phyloP scores from a whole-genome alignment of 352 stramenopile species.

The Elongisporangium senticosum region DNA sequence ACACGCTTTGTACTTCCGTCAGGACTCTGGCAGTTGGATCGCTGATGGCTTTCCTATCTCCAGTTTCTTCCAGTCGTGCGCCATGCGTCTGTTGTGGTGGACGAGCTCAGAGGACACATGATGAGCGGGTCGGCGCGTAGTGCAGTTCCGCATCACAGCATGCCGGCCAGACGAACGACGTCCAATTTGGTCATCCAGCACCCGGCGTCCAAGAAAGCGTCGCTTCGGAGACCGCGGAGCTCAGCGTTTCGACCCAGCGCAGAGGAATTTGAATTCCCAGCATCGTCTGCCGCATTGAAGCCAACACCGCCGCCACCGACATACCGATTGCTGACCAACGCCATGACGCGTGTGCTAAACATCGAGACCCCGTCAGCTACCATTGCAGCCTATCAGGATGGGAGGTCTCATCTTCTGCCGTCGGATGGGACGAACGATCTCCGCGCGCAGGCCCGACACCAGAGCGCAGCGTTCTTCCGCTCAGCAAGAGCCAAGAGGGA shows the following conservation, averaged over 20 bases:
- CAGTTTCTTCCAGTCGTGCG: background rate
- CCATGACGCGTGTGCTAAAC: slow-evolving; percentile 3
- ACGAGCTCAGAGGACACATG: slow-evolving; percentile 1
- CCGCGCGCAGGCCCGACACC: background rate
- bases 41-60: background rate
- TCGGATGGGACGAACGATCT: background rate
- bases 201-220: background rate
- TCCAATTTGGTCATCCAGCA: slow-evolving; percentile 10
- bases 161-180: background rate
- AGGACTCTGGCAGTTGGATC: background rate
- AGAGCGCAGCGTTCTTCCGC: background rate
- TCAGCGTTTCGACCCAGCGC: background rate
- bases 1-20: background rate
- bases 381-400: background rate
- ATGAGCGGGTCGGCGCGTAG: slow-evolving; percentile 1
- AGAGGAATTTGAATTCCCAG: background rate
- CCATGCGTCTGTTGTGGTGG: background rate
- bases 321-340: slow-evolving; percentile 3
- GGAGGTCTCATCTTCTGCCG: background rate
- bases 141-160: background rate
- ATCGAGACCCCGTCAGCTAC: slow-evolving; percentile 1
- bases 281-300: background rate
- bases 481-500: background rate
- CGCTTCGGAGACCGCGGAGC: background rate
- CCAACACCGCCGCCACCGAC: background rate